Conservation (phyloP, 305 asterid species). For the Vinca major region DNA sequence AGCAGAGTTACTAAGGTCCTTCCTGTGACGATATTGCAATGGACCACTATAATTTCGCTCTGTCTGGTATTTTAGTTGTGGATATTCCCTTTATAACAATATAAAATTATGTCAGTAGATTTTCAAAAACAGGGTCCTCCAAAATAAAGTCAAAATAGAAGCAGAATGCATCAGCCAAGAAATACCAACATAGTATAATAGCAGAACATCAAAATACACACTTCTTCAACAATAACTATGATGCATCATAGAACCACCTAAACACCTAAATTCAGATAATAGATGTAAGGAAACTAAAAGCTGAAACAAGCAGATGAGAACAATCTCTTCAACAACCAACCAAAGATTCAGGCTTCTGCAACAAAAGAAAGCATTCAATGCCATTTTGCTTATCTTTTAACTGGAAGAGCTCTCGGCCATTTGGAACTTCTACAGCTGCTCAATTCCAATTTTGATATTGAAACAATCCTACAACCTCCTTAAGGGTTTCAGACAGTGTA, state of each 20-base stretch:
- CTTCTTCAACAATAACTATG: not conserved
- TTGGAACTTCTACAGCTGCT: not conserved
- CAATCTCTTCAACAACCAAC: not conserved
- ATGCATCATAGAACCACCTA: not conserved
- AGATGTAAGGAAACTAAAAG: not conserved
- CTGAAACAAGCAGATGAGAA: not conserved
- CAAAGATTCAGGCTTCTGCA: not conserved
- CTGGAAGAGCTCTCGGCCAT: not conserved
- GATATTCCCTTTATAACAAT: conserved; percentile 47
- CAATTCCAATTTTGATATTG: not conserved
- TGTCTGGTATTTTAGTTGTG: conserved; percentile 40
- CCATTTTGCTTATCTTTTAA: not conserved
- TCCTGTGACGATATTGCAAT: conserved; percentile 69
- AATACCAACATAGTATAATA: not conserved
- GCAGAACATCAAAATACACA: not conserved
- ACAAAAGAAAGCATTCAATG: not conserved
- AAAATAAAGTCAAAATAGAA: not conserved
- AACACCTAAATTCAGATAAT: not conserved
- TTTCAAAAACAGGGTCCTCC: not conserved
- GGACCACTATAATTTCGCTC: conserved; percentile 84
- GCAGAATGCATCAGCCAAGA: not conserved
- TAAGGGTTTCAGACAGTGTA: not conserved
- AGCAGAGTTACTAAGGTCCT: conserved; percentile 41
- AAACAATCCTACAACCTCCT: not conserved
- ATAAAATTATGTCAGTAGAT: not conserved